Evolutionary conservation across 805 yeast genomes (phyloP), one percentile per base, ranked within the genome.

Genomic region (Saccharomycopsis sp.): DNA sequence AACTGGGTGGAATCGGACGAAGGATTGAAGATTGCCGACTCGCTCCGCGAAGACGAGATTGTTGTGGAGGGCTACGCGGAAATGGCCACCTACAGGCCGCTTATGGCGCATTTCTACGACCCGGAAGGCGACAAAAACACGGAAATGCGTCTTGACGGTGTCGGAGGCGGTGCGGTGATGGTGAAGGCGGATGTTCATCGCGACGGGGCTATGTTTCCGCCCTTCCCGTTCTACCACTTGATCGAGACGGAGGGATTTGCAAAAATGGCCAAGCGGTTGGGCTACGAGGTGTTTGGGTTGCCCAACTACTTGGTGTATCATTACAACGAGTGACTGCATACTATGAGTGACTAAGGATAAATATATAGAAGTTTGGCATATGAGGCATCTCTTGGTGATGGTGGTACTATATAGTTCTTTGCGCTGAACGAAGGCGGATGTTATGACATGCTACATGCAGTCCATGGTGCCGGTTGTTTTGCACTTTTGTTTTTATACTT

Each of bases 191-290:
- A 91, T 64, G 99, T 94, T 56, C 99, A 94, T 73, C 81, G 99
- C 70, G 99, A 94, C 71, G 99, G 99, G 54, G 98, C 98, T 57
- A 92, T 94, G 97, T 94, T 94, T 82, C 99, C 99, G 16, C 89
- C 95, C 53, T 94, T 94, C 82, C 94, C 99, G 60, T 94, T 94
- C 77, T 91, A 92, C 71, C 96, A 94, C 71, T 79, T 94, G 71
- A 91, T 94, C 63, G 99, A 94, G 75, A 91, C 97, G 8, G 99
- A 94, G 73, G 99, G 99, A 16, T 94, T 94, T 73, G 97, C 94
- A n/a, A 87, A 86, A 71, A 94, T 94, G 98, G 97, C 97, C 50
- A 90, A 91, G 71, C 79, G 98, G 65, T 78, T 94, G 62, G 96
- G 96, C 34, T 91, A 94, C 72, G 88, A 86, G 65, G 91, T 91